Evolutionary conservation across 2,329 filamentous ascomycete genomes (phyloP), one percentile per base, ranked within the genome.

Genomic region (Hirsutella minnesotensis): DNA sequence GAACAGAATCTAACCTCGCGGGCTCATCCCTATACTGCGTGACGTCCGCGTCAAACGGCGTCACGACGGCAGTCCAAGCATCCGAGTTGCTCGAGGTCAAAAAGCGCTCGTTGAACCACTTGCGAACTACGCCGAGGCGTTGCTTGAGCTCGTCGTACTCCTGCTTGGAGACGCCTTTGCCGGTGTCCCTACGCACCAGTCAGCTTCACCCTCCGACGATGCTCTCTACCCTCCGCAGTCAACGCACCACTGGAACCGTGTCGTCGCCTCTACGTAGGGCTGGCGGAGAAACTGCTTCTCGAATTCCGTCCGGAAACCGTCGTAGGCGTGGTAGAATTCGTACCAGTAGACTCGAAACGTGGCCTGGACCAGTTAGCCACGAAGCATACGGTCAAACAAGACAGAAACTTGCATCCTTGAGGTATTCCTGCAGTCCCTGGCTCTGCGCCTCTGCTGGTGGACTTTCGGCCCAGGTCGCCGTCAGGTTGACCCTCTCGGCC

Each of bases 51-150:
- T 43, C 49, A 29, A 52, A 53, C 9, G 59, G 61, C 5, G 62
- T 43, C 4, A 64, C 37, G 40, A 63, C 43, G 22, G 60, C 48
- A 2, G 51, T 44, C 16, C 54, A 47, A 16, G 49, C 31, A 12
- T 52, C 47, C 33, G 47, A 47, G 5, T 48, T 12, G 21, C 46
- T 41, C 3, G 41, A 40, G 2, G 44, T 7, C 44, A 58, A 50
- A 44, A 64, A 45, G 4, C 52, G 50, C 19, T 53, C 18, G 18
- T 49, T 40, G 44, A 65, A 63, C 62, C 62, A 65, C 18, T 46
- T 38, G 9, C 46, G 51, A 39, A 61, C 63, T 2, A 57, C 45
- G 2, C 46, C 35, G 3, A 64, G 47, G 15, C 56, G 55, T 22
- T 42, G 15, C 24, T 46, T 36, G 27, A 57, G 46, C 7, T 49